These are phyloP conservation scores for Phaeolepiota aurea DNA, from an alignment of 768 basidiomycete genomes.

Conservation along the genomic window DNA sequence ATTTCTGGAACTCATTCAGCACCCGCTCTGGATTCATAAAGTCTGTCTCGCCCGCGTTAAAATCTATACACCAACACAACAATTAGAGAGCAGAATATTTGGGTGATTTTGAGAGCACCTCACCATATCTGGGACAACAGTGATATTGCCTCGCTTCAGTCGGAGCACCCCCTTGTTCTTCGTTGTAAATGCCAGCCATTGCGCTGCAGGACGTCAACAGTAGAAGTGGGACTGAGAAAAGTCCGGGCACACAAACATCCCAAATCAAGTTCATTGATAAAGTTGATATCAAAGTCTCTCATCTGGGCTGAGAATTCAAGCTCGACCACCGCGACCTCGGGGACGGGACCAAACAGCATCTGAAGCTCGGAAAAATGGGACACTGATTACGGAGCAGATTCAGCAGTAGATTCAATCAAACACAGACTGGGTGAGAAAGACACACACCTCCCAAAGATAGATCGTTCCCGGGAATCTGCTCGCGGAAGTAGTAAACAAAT, in stretches of 20 bases:
- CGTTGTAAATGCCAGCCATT: conserved; percentile 37
- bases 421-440: neutral
- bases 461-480: conserved; percentile 49
- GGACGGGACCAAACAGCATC: conserved; percentile 40
- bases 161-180: conserved; percentile 33
- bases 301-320: conserved; percentile 35
- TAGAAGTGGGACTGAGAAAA: conserved; percentile 38
- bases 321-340: conserved; percentile 27
- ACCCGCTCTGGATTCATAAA: conserved; percentile 33
- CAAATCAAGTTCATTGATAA: conserved; percentile 46
- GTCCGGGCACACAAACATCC: conserved; percentile 38
- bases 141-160: conserved; percentile 42
- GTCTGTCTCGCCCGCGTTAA: conserved; percentile 25
- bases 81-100: no score
- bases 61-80: no score
- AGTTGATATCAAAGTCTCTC: conserved; percentile 48
- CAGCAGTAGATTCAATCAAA: neutral
- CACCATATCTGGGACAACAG: conserved; percentile 44
- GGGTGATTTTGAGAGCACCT: no score
- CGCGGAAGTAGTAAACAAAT: conserved; percentile 47
- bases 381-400: conserved; percentile 25
- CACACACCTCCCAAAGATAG: conserved; percentile 35
- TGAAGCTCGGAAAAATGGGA: conserved; percentile 40
- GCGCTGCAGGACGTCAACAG: conserved; percentile 21
- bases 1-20: conserved; percentile 40